Evolutionary conservation across 1,284 basidiomycete species (phyloP), one percentile per base, ranked within the genome.

Genomic region (Puccinia novopanici): DNA sequence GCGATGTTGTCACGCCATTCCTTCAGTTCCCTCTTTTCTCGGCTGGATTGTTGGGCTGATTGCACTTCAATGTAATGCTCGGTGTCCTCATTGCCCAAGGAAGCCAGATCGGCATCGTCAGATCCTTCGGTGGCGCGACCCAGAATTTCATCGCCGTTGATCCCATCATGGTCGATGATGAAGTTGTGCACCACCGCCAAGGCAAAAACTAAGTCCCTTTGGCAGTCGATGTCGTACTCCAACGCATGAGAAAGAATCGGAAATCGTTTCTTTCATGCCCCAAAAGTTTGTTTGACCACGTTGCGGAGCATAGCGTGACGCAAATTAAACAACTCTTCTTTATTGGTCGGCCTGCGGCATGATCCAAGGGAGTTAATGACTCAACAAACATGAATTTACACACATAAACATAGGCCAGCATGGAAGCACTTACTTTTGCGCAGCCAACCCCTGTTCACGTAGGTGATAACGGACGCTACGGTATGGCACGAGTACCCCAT

Each of bases 401-500:
- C n/a, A n/a, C 42, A 45, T 6, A 45, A 45, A 45, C 15, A 45
- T 15, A 59, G 30, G 6, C 22, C 22, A 10, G 55, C n/a, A 30
- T 9, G 42, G 15, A 45, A 45, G 42, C 8, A 24, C 6, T 9
- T 30, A 59, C 30, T 19, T 59, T 19, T 24, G 6, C 6, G 8
- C 22, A 73, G 76, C 24, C 27, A 6, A 13, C 19, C 12, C 19
- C 74, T 83, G 82, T 63, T 84, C 83, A 34, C 42, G n/a, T 3
- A 83, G 73, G 80, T 84, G 83, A 77, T 84, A 84, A 4, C 81
- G 67, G 13, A 82, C 76, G 24, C 75, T 81, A 34, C 77, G 67
- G 61, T 82, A 84, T 37, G 82, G 81, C 24, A 82, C 81, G 27
- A 88, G 82, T 0, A 88, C 78, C 0, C 82, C 52, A 82, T 84